These are phyloP conservation scores for Coemansia sp. DNA, from an alignment of 192 early-diverging fungal species.

Conservation along the genomic window DNA sequence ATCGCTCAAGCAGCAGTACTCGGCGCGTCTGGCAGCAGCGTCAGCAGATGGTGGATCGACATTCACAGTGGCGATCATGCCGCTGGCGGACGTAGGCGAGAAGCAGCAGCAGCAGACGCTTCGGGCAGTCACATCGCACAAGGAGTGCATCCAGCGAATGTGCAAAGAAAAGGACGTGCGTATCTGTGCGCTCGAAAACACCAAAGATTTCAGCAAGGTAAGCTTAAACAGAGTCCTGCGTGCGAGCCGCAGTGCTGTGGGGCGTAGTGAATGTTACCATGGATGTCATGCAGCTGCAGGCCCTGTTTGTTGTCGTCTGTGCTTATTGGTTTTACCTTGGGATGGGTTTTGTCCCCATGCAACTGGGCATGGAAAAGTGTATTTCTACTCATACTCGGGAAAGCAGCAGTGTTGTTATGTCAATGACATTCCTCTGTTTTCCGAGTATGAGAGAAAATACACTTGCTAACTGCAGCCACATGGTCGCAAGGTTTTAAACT, in stretches of 20 bases:
- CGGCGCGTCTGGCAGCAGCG: slow-evolving; percentile 8
- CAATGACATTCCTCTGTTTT: neutral
- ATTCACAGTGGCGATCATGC: slow-evolving; percentile 15
- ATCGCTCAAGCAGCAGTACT: slow-evolving; percentile 41
- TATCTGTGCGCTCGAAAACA: slow-evolving; percentile 18
- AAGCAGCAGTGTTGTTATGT: too few species aligned
- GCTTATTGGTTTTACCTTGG: neutral
- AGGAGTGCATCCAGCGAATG: slow-evolving; percentile 23
- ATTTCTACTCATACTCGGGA: too few species aligned
- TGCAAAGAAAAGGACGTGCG: slow-evolving; percentile 34
- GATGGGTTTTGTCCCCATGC: slow-evolving; percentile 2
- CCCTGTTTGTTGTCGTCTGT: neutral
- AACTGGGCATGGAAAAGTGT: neutral
- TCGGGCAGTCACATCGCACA: slow-evolving; percentile 16
- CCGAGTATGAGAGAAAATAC: neutral
- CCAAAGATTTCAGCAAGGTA: slow-evolving; percentile 15
- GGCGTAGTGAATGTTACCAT: neutral
- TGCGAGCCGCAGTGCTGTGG: neutral
- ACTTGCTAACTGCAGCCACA: neutral
- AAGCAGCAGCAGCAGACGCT: slow-evolving; percentile 13
- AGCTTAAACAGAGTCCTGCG: slow-evolving; percentile 6
- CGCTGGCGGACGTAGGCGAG: slow-evolving; percentile 1
- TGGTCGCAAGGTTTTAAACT: neutral
- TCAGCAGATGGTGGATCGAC: neutral
- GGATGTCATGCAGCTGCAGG: slow-evolving; percentile 1